Evolutionary conservation across 306 rosid species (phyloP).

Genomic region (Hippophae gyantsensis): DNA sequence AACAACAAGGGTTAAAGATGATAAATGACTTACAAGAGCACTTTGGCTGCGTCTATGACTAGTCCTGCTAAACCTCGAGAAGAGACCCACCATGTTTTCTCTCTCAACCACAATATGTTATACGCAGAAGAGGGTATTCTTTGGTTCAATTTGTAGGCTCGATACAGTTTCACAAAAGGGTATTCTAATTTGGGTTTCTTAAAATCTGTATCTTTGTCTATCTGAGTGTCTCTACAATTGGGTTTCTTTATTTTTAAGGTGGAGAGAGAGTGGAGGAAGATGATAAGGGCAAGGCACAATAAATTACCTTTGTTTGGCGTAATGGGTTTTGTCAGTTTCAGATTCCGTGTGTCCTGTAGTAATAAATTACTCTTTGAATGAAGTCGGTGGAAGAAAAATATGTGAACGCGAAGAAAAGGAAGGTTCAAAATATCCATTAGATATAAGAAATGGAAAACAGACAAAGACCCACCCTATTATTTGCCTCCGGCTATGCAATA

Average conservation of each 20-base stretch:
- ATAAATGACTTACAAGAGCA: constrained; percentile 53
- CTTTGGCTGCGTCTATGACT: constrained; percentile 90
- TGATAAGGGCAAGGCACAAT: neutral
- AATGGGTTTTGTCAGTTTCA: constrained; percentile 31
- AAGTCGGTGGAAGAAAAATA: constrained; percentile 19
- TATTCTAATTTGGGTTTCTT: neutral
- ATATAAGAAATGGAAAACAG: no score
- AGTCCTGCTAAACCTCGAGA: constrained; percentile 74
- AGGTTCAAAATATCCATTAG: neutral
- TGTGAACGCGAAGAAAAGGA: constrained; percentile 19
- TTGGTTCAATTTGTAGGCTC: neutral
- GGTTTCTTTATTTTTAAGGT: constrained; percentile 5
- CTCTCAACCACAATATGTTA: neutral
- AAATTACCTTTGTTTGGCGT: constrained; percentile 33
- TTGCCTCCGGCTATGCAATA: no score
- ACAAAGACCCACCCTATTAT: no score
- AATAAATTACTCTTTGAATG: constrained; percentile 7
- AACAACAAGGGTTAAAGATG: neutral
- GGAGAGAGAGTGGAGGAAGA: constrained; percentile 7
- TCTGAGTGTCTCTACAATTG: neutral
- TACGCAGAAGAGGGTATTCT: neutral
- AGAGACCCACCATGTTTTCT: constrained; percentile 69
- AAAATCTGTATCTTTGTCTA: neutral
- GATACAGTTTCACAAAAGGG: constrained; percentile 3
- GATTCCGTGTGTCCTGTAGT: constrained; percentile 14